Evolutionary conservation across 2,329 filamentous ascomycete species (phyloP).

Genomic region (Thielaviopsis cerberus): DNA sequence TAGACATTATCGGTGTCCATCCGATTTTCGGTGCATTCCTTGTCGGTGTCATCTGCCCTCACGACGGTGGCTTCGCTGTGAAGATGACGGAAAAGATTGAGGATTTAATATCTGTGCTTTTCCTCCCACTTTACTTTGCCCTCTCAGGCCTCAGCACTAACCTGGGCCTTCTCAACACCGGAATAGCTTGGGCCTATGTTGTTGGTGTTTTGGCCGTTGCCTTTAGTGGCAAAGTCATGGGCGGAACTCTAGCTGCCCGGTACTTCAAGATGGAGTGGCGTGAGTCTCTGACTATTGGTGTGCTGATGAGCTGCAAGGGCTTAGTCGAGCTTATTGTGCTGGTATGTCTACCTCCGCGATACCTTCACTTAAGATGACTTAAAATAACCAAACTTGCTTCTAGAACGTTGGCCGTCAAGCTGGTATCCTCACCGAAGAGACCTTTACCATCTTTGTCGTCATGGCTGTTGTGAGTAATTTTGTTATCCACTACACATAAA

Average conservation of each 20-base stretch:
- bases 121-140: conserved; percentile 83
- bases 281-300: conserved; percentile 73
- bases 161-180: conserved; percentile 62
- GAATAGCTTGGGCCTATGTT: conserved; percentile 78
- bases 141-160: conserved; percentile 80
- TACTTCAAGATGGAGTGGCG: conserved; percentile 68
- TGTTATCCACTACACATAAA: neutral
- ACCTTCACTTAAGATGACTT: neutral
- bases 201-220: conserved; percentile 65
- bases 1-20: conserved; percentile 69
- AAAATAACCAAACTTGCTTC: neutral
- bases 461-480: conserved; percentile 41
- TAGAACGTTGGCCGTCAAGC: conserved; percentile 63
- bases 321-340: conserved; percentile 88
- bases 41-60: conserved; percentile 73
- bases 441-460: conserved; percentile 86
- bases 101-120: conserved; percentile 66
- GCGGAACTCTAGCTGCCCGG: conserved; percentile 61
- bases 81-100: conserved; percentile 88
- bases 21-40: conserved; percentile 89
- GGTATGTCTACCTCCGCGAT: conserved; percentile 29
- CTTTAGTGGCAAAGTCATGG: conserved; percentile 68
- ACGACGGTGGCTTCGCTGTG: conserved; percentile 77
- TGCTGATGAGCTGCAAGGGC: conserved; percentile 91
- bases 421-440: conserved; percentile 57